phyloP scores from a whole-genome alignment of 257 asterid species.

The Linaria vulgaris region DNA sequence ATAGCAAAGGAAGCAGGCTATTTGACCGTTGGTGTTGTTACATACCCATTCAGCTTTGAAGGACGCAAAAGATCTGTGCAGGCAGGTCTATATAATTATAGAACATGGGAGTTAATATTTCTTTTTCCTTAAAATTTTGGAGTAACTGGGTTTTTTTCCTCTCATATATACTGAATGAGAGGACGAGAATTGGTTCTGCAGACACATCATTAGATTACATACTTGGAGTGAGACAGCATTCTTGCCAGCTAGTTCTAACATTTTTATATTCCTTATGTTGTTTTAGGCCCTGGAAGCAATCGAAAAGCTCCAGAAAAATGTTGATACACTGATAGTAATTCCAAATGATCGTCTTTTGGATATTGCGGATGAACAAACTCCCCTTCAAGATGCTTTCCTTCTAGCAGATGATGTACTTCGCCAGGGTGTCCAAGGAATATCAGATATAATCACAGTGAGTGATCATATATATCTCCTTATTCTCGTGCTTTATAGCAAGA shows the following conservation, averaged over 20 bases:
- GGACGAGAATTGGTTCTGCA: no score
- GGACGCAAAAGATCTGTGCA: constrained; percentile 92
- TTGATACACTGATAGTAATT: constrained; percentile 92
- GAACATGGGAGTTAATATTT: not conserved
- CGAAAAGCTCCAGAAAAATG: constrained; percentile 93
- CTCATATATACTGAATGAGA: no score
- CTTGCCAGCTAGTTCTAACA: constrained; percentile 4
- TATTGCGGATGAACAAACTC: constrained; percentile 90
- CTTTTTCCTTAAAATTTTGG: constrained; percentile 12
- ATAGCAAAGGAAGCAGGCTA: constrained; percentile 93
- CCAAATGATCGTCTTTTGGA: constrained; percentile 95
- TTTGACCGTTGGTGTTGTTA: constrained; percentile 95
- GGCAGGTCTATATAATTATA: constrained; percentile 41
- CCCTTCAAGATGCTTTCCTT: constrained; percentile 98
- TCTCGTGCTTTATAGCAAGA: constrained; percentile 8
- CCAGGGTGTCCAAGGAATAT: constrained; percentile 98
- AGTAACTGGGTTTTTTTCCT: constrained; percentile 6
- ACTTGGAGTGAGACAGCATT: constrained; percentile 12
- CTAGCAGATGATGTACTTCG: constrained; percentile 97
- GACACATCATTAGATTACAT: not conserved
- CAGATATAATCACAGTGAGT: constrained; percentile 91
- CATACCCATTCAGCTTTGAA: constrained; percentile 96
- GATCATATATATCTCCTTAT: not conserved
- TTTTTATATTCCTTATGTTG: constrained; percentile 13
- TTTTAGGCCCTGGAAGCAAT: constrained; percentile 93